Evolutionary conservation across 106 monocot genomes (phyloP).

Genomic region (Gastrodia elata): DNA sequence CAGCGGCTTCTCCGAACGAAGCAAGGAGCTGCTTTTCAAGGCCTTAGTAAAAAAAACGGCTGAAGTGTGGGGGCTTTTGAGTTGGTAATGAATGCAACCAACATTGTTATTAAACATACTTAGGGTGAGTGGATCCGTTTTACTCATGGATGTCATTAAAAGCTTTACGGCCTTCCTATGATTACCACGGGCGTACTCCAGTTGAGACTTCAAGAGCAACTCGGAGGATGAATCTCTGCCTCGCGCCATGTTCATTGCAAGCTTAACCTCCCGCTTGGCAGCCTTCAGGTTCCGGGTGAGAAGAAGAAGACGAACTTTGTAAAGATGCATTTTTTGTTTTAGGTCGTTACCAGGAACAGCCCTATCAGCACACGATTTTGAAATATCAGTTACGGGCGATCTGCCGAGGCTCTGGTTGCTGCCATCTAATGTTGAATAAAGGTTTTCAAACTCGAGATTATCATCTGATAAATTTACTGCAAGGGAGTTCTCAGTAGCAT

Average conservation of each 20-base stretch:
- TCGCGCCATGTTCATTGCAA: slow-evolving; percentile 69
- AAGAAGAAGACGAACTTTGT: slow-evolving; percentile 67
- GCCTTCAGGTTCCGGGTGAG: slow-evolving; percentile 69
- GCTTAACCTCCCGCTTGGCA: slow-evolving; percentile 78
- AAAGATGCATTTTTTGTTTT: slow-evolving; percentile 55
- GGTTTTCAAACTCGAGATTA: slow-evolving; percentile 57
- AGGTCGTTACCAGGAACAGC: slow-evolving; percentile 29
- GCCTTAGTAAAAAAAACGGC: slow-evolving; percentile 53
- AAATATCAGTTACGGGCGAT: slow-evolving; percentile 27
- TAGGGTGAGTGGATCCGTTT: slow-evolving; percentile 36
- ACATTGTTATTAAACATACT: slow-evolving; percentile 55
- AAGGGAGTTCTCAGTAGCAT: slow-evolving; percentile 27
- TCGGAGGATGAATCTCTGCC: slow-evolving; percentile 71
- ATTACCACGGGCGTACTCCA: slow-evolving; percentile 85
- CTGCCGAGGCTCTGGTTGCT: slow-evolving; percentile 18
- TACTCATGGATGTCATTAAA: slow-evolving; percentile 43
- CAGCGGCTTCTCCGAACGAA: slow-evolving; percentile 40
- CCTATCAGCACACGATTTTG: slow-evolving; percentile 26
- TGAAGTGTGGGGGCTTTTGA: slow-evolving; percentile 39
- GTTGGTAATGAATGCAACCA: slow-evolving; percentile 74
- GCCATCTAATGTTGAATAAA: slow-evolving; percentile 56
- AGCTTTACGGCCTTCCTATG: slow-evolving; percentile 70
- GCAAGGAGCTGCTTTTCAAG: slow-evolving; percentile 26
- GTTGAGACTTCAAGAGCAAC: slow-evolving; percentile 71
- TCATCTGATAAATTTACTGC: slow-evolving; percentile 57